Evolutionary conservation across 441 rosid species (phyloP), one percentile per base, ranked within the genome.

Genomic region (Bruguiera hainesii): DNA sequence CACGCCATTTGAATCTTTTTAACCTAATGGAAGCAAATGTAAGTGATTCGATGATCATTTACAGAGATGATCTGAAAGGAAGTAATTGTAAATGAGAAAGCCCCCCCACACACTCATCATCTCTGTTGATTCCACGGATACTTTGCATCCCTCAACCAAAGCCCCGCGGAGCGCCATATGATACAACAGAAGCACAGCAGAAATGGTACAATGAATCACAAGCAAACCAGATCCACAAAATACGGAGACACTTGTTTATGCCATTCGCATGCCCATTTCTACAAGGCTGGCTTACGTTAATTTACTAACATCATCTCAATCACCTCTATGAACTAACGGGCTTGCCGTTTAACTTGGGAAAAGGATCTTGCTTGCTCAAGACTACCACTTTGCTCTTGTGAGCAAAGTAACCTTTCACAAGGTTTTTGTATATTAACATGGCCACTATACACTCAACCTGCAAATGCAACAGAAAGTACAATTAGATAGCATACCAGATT

Each of bases 371-470:
- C 84, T 93, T 89, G 85, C 98, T 93, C 82, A 93, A 77, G 25
- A 89, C 98, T 52, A 91, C 91, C 60, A 93, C 98, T 78, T 91
- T 91, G 80, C 96, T 94, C 78, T 91, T 91, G 82, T 94, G 97
- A 6, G 97, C 96, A 56, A 91, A 89, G 79, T 89, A 93, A 8
- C 96, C 97, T 73, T 93, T 93, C 71, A 89, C 76, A 6, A 93
- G 96, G 80, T 91, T 94, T 79, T 89, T 94, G 93, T 89, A 77
- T 74, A 91, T 94, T 70, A 94, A 70, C 33, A 89, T 91, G 70
- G 95, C 84, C 82, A 91, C 87, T 71, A 94, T 88, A 69, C 98
- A 93, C 74, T 94, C 98, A 79, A 90, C 97, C 98, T 93, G 78
- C 78, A 65, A 70, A 49, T 29, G 64, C 60, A 62, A 55, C 61